Evolutionary conservation across 2,329 filamentous ascomycete genomes (phyloP), one percentile per base, ranked within the genome.

Genomic region (Calonectria leucothoes): DNA sequence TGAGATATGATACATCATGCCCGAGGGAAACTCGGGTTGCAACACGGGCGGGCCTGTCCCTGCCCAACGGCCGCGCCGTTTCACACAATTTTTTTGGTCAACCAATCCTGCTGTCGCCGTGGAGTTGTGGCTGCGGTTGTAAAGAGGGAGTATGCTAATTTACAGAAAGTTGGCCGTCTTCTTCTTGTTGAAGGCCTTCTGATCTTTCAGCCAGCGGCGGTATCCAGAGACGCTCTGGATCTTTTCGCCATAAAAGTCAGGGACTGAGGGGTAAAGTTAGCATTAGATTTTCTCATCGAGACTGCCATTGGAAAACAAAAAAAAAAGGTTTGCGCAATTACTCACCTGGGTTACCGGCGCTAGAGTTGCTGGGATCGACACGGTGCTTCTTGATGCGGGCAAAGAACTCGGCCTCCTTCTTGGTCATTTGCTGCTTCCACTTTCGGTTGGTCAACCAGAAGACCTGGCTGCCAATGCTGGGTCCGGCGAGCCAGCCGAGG

Each of bases 191-290:
- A 98, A 99, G 12, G 96, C 96, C 75, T 96, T 90, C 88, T 98
- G 97, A 82, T 99, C 97, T 89, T 98, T 98, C 81, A 99, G 87
- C 97, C 97, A 99, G 84, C 95, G 93, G 81, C 97, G 89, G 85
- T 98, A 99, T 59, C 95, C 96, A 68, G 93, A 90, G 27, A 98
- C 95, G 81, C 95, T 98, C 66, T 94, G 94, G 80, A 99, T 98
- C 90, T 98, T 98, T 88, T 99, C 97, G 80, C 97, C 97, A 82
- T 99, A 99, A 86, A 98, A 99, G 84, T 99, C 97, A 52, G 96
- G 96, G 1, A 98, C 94, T 90, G 67, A n/a, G 42, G 6, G 17
- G 11, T 3, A 59, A n/a, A 10, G 20, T 25, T 39, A n/a, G 35
- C 6, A 67, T 82, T 73, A 83, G 79, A 23, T 59, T 49, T 42